Conservation (phyloP, 2,329 filamentous ascomycete species). For the Aphanocladium album region DNA sequence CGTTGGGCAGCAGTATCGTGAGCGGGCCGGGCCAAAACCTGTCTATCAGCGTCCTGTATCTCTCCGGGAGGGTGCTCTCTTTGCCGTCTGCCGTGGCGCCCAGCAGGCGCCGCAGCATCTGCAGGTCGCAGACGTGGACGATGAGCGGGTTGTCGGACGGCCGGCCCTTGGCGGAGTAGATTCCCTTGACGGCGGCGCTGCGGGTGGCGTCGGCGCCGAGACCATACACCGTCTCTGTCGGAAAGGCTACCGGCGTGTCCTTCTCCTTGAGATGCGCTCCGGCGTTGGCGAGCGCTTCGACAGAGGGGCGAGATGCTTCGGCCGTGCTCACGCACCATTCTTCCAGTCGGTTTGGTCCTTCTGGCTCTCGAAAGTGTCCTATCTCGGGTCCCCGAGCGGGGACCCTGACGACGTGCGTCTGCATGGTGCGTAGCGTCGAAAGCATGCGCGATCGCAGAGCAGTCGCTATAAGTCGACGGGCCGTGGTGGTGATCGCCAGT, state of each 20-base stretch:
- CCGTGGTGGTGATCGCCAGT: conserved; percentile 5
- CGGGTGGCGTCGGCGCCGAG: conserved; percentile 93
- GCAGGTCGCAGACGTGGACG: conserved; percentile 78
- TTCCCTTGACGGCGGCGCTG: conserved; percentile 77
- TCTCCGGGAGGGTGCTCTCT: conserved; percentile 54
- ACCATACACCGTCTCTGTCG: conserved; percentile 96
- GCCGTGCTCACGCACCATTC: conserved; percentile 37
- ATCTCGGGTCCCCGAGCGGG: conserved; percentile 24
- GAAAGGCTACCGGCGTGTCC: conserved; percentile 82
- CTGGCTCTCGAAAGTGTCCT: conserved; percentile 28
- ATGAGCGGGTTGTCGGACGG: conserved; percentile 95
- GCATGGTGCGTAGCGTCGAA: conserved; percentile 25
- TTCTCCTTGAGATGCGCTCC: conserved; percentile 60
- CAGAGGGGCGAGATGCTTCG: conserved; percentile 21
- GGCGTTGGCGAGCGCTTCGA: conserved; percentile 53
- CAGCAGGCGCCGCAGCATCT: conserved; percentile 66
- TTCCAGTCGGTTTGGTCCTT: conserved; percentile 30
- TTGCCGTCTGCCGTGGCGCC: conserved; percentile 20
- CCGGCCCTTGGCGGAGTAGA: conserved; percentile 84
- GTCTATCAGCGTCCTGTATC: conserved; percentile 73
- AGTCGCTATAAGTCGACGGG: conserved; percentile 14
- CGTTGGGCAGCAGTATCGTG: conserved; percentile 81
- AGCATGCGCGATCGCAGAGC: conserved; percentile 6
- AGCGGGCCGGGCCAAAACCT: conserved; percentile 93
- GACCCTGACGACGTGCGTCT: conserved; percentile 36